phyloP scores from a whole-genome alignment of 257 asterid species.

The Scutellaria baicalensis region DNA sequence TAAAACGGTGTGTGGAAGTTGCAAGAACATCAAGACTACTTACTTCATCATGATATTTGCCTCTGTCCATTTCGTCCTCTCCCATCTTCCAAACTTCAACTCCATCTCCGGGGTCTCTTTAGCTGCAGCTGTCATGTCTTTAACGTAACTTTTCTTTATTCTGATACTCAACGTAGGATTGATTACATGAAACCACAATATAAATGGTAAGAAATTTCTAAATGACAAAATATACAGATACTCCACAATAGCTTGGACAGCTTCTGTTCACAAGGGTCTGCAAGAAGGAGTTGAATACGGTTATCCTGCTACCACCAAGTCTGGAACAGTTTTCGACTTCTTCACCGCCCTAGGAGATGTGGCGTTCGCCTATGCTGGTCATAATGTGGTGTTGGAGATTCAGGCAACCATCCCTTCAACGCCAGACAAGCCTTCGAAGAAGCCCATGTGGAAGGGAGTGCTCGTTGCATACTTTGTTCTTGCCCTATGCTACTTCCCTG shows the following conservation, averaged over 20 bases:
- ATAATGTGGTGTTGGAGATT: conserved; percentile 33
- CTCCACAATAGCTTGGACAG: conserved; percentile 43
- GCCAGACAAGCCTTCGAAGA: conserved; percentile 34
- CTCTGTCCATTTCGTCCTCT: conserved; percentile 41
- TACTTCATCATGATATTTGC: conserved; percentile 45
- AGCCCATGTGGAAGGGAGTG: conserved; percentile 39
- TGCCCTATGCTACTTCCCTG: conserved; percentile 36
- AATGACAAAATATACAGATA: conserved; percentile 20
- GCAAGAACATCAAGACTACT: conserved; percentile 30
- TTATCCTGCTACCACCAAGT: background rate
- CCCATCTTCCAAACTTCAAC: conserved; percentile 49
- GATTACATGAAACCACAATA: background rate
- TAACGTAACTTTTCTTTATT: conserved; percentile 18
- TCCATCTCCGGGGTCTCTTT: conserved; percentile 43
- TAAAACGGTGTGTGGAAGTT: conserved; percentile 13
- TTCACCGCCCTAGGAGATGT: conserved; percentile 29
- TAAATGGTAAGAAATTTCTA: background rate
- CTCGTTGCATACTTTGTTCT: conserved; percentile 28
- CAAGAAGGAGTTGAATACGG: conserved; percentile 28
- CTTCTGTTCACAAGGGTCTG: conserved; percentile 38
- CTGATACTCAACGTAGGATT: background rate
- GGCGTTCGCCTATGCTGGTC: conserved; percentile 36
- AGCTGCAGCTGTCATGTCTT: conserved; percentile 52
- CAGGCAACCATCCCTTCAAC: conserved; percentile 35
- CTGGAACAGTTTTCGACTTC: conserved; percentile 30